Base-by-base conservation (phyloP, 306 rosid genomes). In the Ziziphus jujuba region DNA sequence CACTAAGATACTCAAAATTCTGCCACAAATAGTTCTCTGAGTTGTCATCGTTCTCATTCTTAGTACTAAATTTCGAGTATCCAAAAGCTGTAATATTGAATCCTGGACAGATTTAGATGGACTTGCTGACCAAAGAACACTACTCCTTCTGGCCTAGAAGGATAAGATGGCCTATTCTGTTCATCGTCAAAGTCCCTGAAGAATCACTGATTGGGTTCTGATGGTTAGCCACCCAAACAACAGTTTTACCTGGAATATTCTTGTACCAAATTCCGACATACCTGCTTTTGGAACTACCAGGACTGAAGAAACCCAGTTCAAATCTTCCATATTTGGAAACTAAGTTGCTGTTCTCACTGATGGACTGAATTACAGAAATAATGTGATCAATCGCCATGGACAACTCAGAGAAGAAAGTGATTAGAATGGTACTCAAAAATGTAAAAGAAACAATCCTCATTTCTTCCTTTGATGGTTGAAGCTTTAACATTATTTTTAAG, bases 241-340 rank as follows among this genome's bases (percentile, higher is more conserved):
- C 16, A 7, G 59, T 59, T 3, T 5, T 15, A 16, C 47, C 50
- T 25, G 74, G 64, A 9, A 70, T 70, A 17, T 59, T 58, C 48
- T 31, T 31, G 66, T 70, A 70, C 74, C 74, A 70, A 45, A 70
- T 70, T 22, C 74, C 74, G 13, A 70, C 36, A 9, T 45, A 70
- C 33, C 74, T 59, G 4, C 21, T 34, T 7, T 19, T 19, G 43
- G 75, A 60, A 70, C 34, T 28, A 7, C 66, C 50, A 8, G 59
- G 66, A 49, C 50, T 70, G 59, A 70, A 70, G 11, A 61, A 61
- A 14, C 69, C 75, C 6, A 61, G 40, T 57, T 71, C 75, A 28
- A 71, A 71, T 8, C 1, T 61, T 71, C 69, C 68, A 51, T 25
- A 23, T 0, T 33, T 24, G 0, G 75, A 71, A 61, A 71, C 69